Conservation (phyloP, 2,329 filamentous ascomycete species). For the Chalaropsis ovoidea region DNA sequence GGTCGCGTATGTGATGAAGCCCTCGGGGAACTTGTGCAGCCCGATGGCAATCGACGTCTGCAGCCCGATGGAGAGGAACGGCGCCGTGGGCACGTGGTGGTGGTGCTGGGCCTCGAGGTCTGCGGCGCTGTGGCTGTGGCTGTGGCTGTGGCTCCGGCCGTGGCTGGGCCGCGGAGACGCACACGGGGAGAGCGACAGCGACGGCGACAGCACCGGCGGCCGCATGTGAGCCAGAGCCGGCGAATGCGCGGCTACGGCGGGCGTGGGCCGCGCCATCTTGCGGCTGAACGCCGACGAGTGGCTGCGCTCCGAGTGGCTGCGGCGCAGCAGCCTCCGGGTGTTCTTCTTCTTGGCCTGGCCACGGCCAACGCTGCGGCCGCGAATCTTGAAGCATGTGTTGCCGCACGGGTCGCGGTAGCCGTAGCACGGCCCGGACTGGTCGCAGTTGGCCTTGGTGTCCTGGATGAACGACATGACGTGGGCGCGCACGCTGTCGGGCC, state of each 20-base stretch:
- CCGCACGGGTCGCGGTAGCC: slow-evolving; percentile 57
- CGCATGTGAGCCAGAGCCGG: neutral
- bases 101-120: slow-evolving; percentile 54
- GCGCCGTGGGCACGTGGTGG: slow-evolving; percentile 89
- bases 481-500: slow-evolving; percentile 41
- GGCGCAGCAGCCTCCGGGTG: neutral
- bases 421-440: slow-evolving; percentile 50
- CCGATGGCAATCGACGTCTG: slow-evolving; percentile 94
- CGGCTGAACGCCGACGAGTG: slow-evolving; percentile 3
- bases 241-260: neutral
- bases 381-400: slow-evolving; percentile 54
- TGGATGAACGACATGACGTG: slow-evolving; percentile 55
- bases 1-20: slow-evolving; percentile 85
- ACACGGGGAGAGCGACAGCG: neutral
- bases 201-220: neutral
- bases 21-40: slow-evolving; percentile 86
- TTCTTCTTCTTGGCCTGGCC: neutral
- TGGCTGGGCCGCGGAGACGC: slow-evolving; percentile 12
- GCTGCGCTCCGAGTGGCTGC: neutral
- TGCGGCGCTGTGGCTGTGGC: slow-evolving; percentile 28
- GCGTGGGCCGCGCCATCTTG: neutral
- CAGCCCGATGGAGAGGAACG: slow-evolving; percentile 86
- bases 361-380: neutral
- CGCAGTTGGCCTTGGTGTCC: slow-evolving; percentile 54
- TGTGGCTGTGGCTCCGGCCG: slow-evolving; percentile 26